phyloP scores from a whole-genome alignment of 2,329 filamentous ascomycete species.

The Elsinoe arachidis region DNA sequence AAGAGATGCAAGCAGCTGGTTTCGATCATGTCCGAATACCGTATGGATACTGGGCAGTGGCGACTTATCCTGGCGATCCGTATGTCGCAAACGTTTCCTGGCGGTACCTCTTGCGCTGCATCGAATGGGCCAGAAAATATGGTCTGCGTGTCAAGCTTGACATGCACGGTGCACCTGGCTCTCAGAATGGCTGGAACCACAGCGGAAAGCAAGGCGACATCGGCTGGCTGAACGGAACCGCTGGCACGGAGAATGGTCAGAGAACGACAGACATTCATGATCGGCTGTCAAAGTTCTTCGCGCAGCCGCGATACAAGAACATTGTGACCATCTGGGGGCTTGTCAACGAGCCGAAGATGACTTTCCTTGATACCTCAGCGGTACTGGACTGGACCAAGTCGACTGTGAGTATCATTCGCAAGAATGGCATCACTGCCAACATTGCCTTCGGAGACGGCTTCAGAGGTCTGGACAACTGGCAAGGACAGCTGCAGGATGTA shows the following conservation, averaged over 20 bases:
- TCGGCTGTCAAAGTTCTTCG: conserved; percentile 81
- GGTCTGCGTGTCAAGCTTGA: conserved; percentile 90
- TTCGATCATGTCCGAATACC: conserved; percentile 96
- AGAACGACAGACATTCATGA: conserved; percentile 82
- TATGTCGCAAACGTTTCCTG: conserved; percentile 82
- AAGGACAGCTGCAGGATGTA: conserved; percentile 66
- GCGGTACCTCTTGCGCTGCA: conserved; percentile 84
- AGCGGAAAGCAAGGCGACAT: conserved; percentile 75
- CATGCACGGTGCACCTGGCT: conserved; percentile 81
- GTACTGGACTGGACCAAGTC: conserved; percentile 74
- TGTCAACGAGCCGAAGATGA: conserved; percentile 87
- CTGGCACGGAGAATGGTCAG: conserved; percentile 69
- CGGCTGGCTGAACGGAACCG: conserved; percentile 82
- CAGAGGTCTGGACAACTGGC: conserved; percentile 83
- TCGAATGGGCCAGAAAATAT: conserved; percentile 89
- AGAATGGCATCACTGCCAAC: conserved; percentile 63
- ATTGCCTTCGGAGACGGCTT: conserved; percentile 93
- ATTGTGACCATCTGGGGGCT: conserved; percentile 88
- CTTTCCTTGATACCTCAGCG: conserved; percentile 50
- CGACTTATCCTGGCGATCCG: conserved; percentile 74
- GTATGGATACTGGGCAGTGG: conserved; percentile 90
- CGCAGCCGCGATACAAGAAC: conserved; percentile 86
- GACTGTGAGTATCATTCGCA: conserved; percentile 63
- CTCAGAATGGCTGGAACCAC: conserved; percentile 97
- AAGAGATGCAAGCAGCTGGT: conserved; percentile 74